phyloP scores from a whole-genome alignment of 257 asterid species.

The Thymus mandschuricus region DNA sequence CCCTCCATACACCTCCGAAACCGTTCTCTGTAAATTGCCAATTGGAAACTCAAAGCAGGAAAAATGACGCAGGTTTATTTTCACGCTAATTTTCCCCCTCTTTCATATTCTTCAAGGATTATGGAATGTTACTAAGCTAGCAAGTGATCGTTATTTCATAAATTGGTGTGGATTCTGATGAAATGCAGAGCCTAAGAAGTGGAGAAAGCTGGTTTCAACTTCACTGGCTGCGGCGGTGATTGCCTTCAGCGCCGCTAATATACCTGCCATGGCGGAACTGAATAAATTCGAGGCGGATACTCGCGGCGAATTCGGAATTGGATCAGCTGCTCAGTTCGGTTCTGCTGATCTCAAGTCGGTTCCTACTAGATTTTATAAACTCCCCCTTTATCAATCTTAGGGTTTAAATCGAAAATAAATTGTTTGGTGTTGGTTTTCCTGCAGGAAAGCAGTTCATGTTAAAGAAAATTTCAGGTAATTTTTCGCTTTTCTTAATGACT shows the following conservation, averaged over 20 bases:
- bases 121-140: background rate
- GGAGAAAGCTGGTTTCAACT: constrained; percentile 66
- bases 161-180: background rate
- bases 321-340: constrained; percentile 98
- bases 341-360: constrained; percentile 87
- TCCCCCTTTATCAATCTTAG: background rate
- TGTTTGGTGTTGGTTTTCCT: constrained; percentile 23
- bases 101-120: background rate
- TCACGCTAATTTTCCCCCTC: background rate
- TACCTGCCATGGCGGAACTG: constrained; percentile 80
- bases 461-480: constrained; percentile 91
- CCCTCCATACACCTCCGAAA: constrained; percentile 40
- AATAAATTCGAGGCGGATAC: constrained; percentile 95
- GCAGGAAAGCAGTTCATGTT: constrained; percentile 87
- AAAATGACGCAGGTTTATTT: constrained; percentile 38
- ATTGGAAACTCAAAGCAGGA: constrained; percentile 34
- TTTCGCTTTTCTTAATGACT: background rate
- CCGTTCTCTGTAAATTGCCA: constrained; percentile 45
- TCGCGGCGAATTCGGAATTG: constrained; percentile 95
- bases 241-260: constrained; percentile 49
- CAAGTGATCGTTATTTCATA: background rate
- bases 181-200: constrained; percentile 55
- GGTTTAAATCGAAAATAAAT: background rate
- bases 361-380: background rate
- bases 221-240: constrained; percentile 84